Base-by-base conservation (phyloP, 73 alveolate species). In the Paramecium caudatum region DNA sequence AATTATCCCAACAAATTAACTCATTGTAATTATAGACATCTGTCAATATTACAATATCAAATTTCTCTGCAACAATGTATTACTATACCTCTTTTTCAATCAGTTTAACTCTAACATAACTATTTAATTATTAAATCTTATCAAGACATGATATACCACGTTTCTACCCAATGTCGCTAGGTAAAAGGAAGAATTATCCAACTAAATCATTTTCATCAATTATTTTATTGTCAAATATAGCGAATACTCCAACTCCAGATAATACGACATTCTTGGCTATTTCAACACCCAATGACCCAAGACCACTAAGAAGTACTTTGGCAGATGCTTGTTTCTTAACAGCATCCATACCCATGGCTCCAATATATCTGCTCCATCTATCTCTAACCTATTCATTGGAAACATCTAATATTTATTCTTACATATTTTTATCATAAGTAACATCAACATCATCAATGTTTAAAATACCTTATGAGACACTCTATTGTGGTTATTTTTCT, bases 301-400 rank as follows among this genome's bases (percentile, higher is more conserved):
- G 94, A n/a, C 98, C 99, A 49, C 91, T 68, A 1, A 97, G 81
- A 92, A 96, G 93, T 25, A 97, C 95, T 7, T 94, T 84, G 4
- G 97, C 91, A 78, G 91, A 84, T 3, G 99, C 97, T 91, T 97
- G 95, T 87, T 97, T 96, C 46, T 94, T 95, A 12, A 97, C 98
- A 5, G 99, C 99, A 74, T 97, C 99, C 23, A 97, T 94, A 68
- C 99, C 99, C 99, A 97, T 96, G 13, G 99, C 98, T n/a, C 99
- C 99, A 1, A 97, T 97, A 82, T 97, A 97, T 86, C 99, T 92
- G 49, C 98, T 94, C 99, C 99, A 97, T 91, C 99, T 95, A 92
- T 96, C 99, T 82, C 94, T 97, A 15, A 97, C 98, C 46, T 50
- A 93, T 49, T 97, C 99, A 91, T 96, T 97, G 41, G 93, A 91